Base-by-base conservation (phyloP, 139 green algal genomes). In the Pseudopediastrum boryanum region DNA sequence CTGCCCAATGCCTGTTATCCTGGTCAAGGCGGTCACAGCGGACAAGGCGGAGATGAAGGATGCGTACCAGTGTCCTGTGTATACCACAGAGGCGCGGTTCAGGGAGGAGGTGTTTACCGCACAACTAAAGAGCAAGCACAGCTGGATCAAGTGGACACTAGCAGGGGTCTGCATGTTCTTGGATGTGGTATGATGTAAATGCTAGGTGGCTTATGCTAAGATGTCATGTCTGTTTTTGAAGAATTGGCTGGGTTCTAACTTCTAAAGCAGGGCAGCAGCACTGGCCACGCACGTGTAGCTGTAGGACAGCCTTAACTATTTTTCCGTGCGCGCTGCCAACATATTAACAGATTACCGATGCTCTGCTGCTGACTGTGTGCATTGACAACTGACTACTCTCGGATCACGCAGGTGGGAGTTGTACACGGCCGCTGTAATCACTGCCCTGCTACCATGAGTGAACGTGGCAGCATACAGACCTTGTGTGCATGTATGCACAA, bases 51-150 rank as follows among this genome's bases (percentile, higher is more conserved):
- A 95, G 71, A 80, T 87, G 77, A 93, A 89, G 46, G 92, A 96
- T 54, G 83, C 83, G 8, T 98, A 98, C 82, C 80, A 92, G 82
- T 97, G 92, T 81, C 94, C 95, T 12, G 94, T 98, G 33, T 98
- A 98, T 84, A 90, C 89, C 38, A 98, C 95, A 2, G 91, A 95
- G 85, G 87, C 89, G 8, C 85, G 94, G 27, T 98, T 98, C 84
- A 74, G 93, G 21, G 87, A 98, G 84, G 95, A 98, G 82, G 87
- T 98, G 23, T 98, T 97, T 76, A 95, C 91, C 2, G 92, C 89
- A n/a, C 92, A 97, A 85, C 87, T 98, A 7, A 95, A 94, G 81
- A 89, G 80, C 54, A 95, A 95, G 85, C 85, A 93, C 71, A 72
- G 81, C 3, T 91, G 88, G 85, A 93, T 93, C 54, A 93, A 95